phyloP scores from a whole-genome alignment of 1,284 basidiomycete genomes.

The Boletus albobrunnescens region DNA sequence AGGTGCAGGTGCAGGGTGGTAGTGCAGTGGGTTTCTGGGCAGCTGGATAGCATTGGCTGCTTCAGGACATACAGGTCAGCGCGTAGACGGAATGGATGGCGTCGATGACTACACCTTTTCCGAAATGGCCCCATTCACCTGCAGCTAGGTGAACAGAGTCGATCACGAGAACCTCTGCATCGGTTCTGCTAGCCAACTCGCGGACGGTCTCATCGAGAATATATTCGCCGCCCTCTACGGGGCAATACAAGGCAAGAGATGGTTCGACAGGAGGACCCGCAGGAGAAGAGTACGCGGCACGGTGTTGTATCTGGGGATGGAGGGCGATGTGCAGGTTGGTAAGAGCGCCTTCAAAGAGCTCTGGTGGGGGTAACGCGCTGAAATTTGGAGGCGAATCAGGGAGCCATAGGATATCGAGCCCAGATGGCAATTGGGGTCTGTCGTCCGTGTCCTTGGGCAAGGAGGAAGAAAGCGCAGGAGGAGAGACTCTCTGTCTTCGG shows the following conservation, averaged over 20 bases:
- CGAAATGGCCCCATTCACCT: slow-evolving; percentile 74
- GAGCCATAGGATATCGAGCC: slow-evolving; percentile 62
- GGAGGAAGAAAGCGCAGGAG: slow-evolving; percentile 13
- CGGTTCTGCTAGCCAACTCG: slow-evolving; percentile 67
- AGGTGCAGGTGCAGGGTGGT: slow-evolving; percentile 39
- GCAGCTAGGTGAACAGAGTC: slow-evolving; percentile 80
- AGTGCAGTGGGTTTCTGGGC: slow-evolving; percentile 69
- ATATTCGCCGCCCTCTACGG: slow-evolving; percentile 80
- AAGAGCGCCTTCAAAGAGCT: slow-evolving; percentile 66
- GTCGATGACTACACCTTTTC: slow-evolving; percentile 49
- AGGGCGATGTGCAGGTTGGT: slow-evolving; percentile 70
- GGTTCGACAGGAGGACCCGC: slow-evolving; percentile 60
- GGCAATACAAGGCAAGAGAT: slow-evolving; percentile 76
- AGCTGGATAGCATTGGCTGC: slow-evolving; percentile 65
- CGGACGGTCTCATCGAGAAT: slow-evolving; percentile 74
- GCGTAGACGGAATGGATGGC: neutral
- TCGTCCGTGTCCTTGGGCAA: slow-evolving; percentile 38
- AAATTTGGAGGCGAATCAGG: slow-evolving; percentile 36
- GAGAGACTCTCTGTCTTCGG: slow-evolving; percentile 36
- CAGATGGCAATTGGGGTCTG: slow-evolving; percentile 47
- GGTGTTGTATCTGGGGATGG: slow-evolving; percentile 75
- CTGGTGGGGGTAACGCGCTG: slow-evolving; percentile 44
- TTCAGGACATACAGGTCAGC: slow-evolving; percentile 26
- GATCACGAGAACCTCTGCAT: slow-evolving; percentile 75
- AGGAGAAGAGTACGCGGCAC: slow-evolving; percentile 55